A percentile compares a stretch with the other conserved stretches of the same genome.
These are phyloP conservation scores for Ophiostoma sp. DNA, from an alignment of 2,329 filamentous ascomycete species.

Conservation along the genomic window DNA sequence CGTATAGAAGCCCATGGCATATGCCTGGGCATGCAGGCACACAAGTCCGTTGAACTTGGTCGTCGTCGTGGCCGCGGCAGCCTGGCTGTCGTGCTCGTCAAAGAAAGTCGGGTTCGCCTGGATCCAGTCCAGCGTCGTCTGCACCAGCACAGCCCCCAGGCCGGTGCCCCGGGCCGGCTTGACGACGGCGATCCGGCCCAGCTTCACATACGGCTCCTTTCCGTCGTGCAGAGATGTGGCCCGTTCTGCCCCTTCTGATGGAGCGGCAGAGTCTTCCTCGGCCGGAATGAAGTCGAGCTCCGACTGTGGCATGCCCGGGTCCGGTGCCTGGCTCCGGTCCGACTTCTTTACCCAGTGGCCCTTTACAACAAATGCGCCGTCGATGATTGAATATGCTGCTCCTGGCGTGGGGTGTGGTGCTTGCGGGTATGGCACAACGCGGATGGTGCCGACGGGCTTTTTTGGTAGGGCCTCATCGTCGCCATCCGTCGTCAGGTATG, in stretches of 20 bases:
- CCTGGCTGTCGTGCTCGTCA: slow-evolving; percentile 41
- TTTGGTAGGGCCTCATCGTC: background rate
- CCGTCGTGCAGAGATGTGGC: slow-evolving; percentile 52
- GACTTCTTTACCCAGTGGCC: slow-evolving; percentile 27
- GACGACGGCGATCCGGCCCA: slow-evolving; percentile 71
- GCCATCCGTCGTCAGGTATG: slow-evolving; percentile 55
- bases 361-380: slow-evolving; percentile 36
- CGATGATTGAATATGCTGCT: slow-evolving; percentile 40
- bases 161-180: slow-evolving; percentile 59
- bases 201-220: slow-evolving; percentile 71
- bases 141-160: slow-evolving; percentile 61
- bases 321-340: slow-evolving; percentile 24
- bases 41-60: slow-evolving; percentile 68
- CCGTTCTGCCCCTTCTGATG: slow-evolving; percentile 36
- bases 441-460: slow-evolving; percentile 61
- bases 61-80: slow-evolving; percentile 27
- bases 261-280: slow-evolving; percentile 22
- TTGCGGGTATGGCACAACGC: slow-evolving; percentile 78
- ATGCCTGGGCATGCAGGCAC: slow-evolving; percentile 71
- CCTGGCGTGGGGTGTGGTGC: slow-evolving; percentile 53
- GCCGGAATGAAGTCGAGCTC: slow-evolving; percentile 24
- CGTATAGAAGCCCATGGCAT: slow-evolving; percentile 60
- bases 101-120: slow-evolving; percentile 53
- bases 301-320: slow-evolving; percentile 23
- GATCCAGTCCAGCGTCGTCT: slow-evolving; percentile 64